Base-by-base conservation (phyloP, 1,139 yeast genomes). In the Waltiozyma sp. region DNA sequence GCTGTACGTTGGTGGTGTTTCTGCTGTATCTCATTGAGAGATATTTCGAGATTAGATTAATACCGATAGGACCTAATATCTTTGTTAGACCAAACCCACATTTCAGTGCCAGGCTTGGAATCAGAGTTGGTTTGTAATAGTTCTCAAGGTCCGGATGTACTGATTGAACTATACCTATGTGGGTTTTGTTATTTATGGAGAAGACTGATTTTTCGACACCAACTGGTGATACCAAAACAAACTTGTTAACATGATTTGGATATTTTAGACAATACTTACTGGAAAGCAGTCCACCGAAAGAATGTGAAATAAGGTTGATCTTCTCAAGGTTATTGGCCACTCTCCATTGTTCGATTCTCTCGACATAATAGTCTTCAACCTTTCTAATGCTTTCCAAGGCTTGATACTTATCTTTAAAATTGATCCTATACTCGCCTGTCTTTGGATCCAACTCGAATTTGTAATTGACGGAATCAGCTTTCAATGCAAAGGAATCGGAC, bases 241-340 rank as follows among this genome's bases (percentile, higher is more conserved):
- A 66, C 49, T 77, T 75, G 23, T 74, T 66, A n/a, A 91, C 71
- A 13, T 48, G 3, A 71, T 67, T 1, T 72, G 66, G 93, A 58
- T 86, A 81, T 52, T 79, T 80, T 53, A 80, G 54, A 8, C 91
- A 80, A 60, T 91, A 91, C 11, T 85, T 78, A 48, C 83, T 73
- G 21, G 93, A 80, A 46, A 91, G 63, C 55, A 88, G 88, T 0
- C 96, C 97, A 18, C 98, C 98, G 55, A 88, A 77, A 0, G 97
- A 88, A 62, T 91, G 98, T 1, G 95, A 96, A 47, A 91, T 72
- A 21, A 91, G 61, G 26, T 84, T 77, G 54, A 91, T 80, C 49
- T 73, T 73, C 5, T 70, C 66, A 37, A 84, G 62, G 0, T 70
- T 67, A 38, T 83, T 70, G 28, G 65, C 66, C 37, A 59, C 58